Percentiles rank a stretch among this genome's conserved stretches.
Conservation (phyloP, 345 rosid genomes). For the Ceriops tagal region DNA sequence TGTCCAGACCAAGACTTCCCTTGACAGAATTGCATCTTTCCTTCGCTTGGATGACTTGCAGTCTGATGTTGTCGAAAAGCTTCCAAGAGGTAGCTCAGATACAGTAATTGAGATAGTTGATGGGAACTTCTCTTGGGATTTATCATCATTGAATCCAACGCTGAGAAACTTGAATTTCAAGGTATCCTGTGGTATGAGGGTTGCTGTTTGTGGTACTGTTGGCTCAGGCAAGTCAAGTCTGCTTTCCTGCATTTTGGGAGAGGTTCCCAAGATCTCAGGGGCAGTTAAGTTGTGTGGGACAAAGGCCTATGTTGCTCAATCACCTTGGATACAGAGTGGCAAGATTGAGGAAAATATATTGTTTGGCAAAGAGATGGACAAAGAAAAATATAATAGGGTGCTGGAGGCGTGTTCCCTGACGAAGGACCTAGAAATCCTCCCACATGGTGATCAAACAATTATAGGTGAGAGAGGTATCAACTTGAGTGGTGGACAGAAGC, state of each 20-base stretch:
- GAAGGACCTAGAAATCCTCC: slow-evolving; percentile 34
- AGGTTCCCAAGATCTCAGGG: slow-evolving; percentile 33
- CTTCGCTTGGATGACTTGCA: slow-evolving; percentile 31
- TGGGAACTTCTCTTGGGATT: slow-evolving; percentile 39
- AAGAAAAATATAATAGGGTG: slow-evolving; percentile 25
- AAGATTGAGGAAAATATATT: slow-evolving; percentile 36
- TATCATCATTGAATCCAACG: slow-evolving; percentile 21
- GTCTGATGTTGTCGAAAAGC: slow-evolving; percentile 25
- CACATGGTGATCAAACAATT: slow-evolving; percentile 43
- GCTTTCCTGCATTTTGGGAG: slow-evolving; percentile 30
- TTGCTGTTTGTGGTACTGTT: slow-evolving; percentile 38
- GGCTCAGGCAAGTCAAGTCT: slow-evolving; percentile 39
- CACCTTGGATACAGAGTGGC: slow-evolving; percentile 37
- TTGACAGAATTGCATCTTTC: slow-evolving; percentile 31
- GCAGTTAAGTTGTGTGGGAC: slow-evolving; percentile 25
- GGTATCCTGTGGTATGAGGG: slow-evolving; percentile 25
- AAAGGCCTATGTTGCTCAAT: slow-evolving; percentile 38
- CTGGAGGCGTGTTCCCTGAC: slow-evolving; percentile 35
- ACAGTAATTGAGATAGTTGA: slow-evolving; percentile 23
- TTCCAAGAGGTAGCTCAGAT: slow-evolving; percentile 21
- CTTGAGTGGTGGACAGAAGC: slow-evolving; percentile 45
- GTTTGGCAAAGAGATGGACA: slow-evolving; percentile 29
- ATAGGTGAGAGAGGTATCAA: slow-evolving; percentile 52
- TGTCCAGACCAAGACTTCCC: slow-evolving; percentile 34
- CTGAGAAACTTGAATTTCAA: slow-evolving; percentile 25